Evolutionary conservation across 73 alveolate genomes (phyloP).

Genomic region (Uronychia setigera): DNA sequence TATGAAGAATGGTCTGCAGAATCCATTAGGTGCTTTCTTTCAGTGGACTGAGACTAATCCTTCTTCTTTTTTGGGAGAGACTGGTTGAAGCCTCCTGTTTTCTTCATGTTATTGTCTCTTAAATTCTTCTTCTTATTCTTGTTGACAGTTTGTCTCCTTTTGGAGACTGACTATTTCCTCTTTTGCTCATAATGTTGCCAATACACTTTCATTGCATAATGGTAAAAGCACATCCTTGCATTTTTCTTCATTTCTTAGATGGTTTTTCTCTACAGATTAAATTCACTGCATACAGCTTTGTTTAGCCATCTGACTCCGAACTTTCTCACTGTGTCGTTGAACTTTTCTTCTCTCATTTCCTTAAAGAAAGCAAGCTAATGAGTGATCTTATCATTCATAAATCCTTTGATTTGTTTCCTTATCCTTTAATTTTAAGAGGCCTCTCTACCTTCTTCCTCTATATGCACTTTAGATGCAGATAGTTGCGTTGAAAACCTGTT

Average conservation of each 20-base stretch:
- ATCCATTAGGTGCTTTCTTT: no score
- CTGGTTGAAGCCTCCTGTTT: not conserved
- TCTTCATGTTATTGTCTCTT: not conserved
- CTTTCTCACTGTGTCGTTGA: not conserved
- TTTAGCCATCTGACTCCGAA: not conserved
- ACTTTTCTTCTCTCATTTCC: not conserved
- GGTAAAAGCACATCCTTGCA: not conserved
- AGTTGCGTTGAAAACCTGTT: not conserved
- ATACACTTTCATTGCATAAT: not conserved
- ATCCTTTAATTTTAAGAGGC: not conserved
- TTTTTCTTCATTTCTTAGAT: not conserved
- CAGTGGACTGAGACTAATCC: not conserved
- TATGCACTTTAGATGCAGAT: not conserved
- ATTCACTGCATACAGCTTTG: not conserved
- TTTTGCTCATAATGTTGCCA: not conserved
- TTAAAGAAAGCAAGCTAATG: not conserved
- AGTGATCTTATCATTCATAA: not conserved
- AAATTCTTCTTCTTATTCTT: not conserved
- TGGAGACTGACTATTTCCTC: not conserved
- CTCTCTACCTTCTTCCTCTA: not conserved
- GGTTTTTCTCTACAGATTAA: not conserved
- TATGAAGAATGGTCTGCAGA: no score
- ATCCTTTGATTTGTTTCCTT: not conserved
- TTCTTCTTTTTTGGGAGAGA: not conserved
- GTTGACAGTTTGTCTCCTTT: not conserved